A percentile compares a stretch with the other conserved stretches of the same genome.
These are phyloP conservation scores for Warburgia ugandensis DNA, from an alignment of 164 flowering plant genomes.

Conservation along the genomic window DNA sequence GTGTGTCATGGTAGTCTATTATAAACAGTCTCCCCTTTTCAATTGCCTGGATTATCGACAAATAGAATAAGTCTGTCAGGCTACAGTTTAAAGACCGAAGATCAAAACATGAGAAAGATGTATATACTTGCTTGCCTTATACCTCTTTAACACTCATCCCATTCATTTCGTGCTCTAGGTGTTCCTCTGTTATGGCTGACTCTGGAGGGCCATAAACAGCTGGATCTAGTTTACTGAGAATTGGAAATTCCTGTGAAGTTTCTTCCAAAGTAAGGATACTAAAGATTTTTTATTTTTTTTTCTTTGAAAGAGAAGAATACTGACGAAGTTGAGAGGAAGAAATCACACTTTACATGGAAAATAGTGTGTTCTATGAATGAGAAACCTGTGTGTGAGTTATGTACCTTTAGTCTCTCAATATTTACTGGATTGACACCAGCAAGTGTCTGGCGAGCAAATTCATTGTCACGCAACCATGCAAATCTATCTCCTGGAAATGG, in stretches of 20 bases:
- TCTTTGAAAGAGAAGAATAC: too few species aligned
- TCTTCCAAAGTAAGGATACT: too few species aligned
- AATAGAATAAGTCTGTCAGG: too few species aligned
- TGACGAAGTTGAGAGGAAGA: too few species aligned
- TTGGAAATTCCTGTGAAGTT: slow-evolving; percentile 66
- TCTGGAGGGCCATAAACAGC: slow-evolving; percentile 72
- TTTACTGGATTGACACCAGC: slow-evolving; percentile 92
- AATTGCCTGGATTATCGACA: slow-evolving; percentile 51
- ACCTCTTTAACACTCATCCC: slow-evolving; percentile 83
- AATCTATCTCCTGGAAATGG: slow-evolving; percentile 79
- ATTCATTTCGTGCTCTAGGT: slow-evolving; percentile 51
- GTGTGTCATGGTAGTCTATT: slow-evolving; percentile 76
- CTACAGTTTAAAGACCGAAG: too few species aligned
- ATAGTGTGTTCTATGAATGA: too few species aligned
- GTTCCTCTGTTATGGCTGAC: slow-evolving; percentile 66
- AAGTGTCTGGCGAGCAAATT: slow-evolving; percentile 78
- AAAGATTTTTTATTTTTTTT: too few species aligned
- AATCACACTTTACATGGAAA: too few species aligned
- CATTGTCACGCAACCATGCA: slow-evolving; percentile 86
- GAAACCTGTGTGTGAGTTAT: too few species aligned
- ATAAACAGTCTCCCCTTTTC: slow-evolving; percentile 56
- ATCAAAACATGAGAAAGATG: too few species aligned
- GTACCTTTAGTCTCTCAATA: slow-evolving; percentile 73
- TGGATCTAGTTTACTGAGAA: slow-evolving; percentile 78
- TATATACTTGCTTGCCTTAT: neutral